A percentile compares a stretch with the other conserved stretches of the same genome.
Evolutionary conservation across 2,329 filamentous ascomycete species (phyloP).

Genomic region (Fusarium sambucinum): DNA sequence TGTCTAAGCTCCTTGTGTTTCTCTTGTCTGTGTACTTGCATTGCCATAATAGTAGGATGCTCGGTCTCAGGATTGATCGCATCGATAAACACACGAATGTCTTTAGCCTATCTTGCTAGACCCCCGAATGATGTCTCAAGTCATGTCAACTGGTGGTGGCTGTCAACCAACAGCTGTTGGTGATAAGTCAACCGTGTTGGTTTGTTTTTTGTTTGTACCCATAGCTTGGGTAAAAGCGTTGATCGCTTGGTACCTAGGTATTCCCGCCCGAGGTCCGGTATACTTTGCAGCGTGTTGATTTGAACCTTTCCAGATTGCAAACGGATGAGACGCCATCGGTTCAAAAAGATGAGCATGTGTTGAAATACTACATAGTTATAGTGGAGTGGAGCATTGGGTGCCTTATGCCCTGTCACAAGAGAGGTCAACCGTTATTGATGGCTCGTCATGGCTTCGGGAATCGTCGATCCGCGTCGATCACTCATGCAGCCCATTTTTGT

Average conservation of each 20-base stretch:
- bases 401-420: slow-evolving; percentile 14
- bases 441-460: slow-evolving; percentile 34
- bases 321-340: background rate
- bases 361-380: background rate
- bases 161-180: slow-evolving; percentile 3
- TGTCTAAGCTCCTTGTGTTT: background rate
- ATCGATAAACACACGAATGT: background rate
- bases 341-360: background rate
- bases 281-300: background rate
- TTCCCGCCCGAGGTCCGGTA: slow-evolving; percentile 2
- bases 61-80: background rate
- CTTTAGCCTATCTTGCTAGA: background rate
- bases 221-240: slow-evolving; percentile 10
- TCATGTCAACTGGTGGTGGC: slow-evolving; percentile 1
- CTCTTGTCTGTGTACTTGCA: background rate
- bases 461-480: slow-evolving; percentile 42
- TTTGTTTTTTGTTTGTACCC: slow-evolving; percentile 9
- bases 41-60: background rate
- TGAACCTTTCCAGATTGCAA: background rate
- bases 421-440: slow-evolving; percentile 19
- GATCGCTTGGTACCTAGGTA: no score
- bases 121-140: background rate
- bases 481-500: slow-evolving; percentile 26
- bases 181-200: slow-evolving; percentile 6
- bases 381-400: background rate